Conservation (phyloP, 208 protist genomes). For the Spongospora subterranea region DNA sequence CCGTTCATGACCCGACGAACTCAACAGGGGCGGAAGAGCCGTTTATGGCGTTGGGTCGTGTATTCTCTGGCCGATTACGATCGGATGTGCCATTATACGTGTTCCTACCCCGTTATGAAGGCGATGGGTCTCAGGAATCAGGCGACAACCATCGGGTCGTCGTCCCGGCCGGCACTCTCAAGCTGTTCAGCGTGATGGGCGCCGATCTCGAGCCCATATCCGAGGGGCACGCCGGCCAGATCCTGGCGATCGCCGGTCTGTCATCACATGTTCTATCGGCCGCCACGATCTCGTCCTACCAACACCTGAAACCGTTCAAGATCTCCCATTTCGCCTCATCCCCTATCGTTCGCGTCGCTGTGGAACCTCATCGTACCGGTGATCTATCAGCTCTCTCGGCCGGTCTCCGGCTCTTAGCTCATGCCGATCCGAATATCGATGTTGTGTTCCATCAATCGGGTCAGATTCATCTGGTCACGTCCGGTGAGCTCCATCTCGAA, state of each 20-base stretch:
- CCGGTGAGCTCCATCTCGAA: conserved; percentile 54
- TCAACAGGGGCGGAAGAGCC: neutral
- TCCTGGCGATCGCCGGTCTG: conserved; percentile 59
- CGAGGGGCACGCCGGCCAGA: conserved; percentile 37
- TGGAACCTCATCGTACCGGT: neutral
- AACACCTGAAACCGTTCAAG: conserved; percentile 27
- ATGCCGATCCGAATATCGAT: conserved; percentile 38
- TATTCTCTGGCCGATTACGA: conserved; percentile 51
- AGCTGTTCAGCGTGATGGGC: conserved; percentile 59
- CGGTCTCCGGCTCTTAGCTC: neutral
- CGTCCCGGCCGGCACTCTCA: neutral
- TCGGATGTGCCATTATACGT: conserved; percentile 30
- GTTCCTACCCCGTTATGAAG: neutral
- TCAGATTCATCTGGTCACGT: conserved; percentile 30
- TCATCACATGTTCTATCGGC: conserved; percentile 36
- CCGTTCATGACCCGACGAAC: neutral
- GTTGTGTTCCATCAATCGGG: conserved; percentile 51
- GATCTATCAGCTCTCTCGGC: conserved; percentile 16
- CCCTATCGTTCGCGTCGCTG: conserved; percentile 58
- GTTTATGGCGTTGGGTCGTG: conserved; percentile 50
- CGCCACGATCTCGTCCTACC: conserved; percentile 21
- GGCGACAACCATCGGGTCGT: neutral
- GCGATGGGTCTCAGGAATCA: neutral
- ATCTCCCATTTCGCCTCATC: conserved; percentile 3
- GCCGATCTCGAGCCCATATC: conserved; percentile 35